Conservation (phyloP, 305 asterid species). For the Fraxinus paxiana region DNA sequence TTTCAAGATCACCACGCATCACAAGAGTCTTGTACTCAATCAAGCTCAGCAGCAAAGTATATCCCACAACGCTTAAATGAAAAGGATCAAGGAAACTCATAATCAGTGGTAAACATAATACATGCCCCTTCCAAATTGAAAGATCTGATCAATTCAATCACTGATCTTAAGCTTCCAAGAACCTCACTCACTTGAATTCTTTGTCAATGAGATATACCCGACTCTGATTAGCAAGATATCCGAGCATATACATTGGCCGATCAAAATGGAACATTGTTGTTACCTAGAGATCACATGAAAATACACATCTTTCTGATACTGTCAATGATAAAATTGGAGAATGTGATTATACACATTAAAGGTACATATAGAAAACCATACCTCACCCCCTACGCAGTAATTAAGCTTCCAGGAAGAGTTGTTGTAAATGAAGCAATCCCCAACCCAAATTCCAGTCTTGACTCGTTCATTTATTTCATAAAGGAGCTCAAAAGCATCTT, state of each 20-base stretch:
- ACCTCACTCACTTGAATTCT: constrained; percentile 86
- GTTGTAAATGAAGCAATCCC: constrained; percentile 95
- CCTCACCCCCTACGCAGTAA: constrained; percentile 99
- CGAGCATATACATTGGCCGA: constrained; percentile 96
- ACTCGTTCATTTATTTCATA: constrained; percentile 88
- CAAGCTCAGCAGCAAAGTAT: constrained; percentile 81
- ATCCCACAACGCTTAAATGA: constrained; percentile 72
- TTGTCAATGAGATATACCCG: constrained; percentile 86
- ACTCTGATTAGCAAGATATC: constrained; percentile 92
- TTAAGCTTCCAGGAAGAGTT: constrained; percentile 96
- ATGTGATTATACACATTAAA: not conserved
- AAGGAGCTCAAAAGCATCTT: constrained; percentile 92
- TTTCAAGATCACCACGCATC: constrained; percentile 94
- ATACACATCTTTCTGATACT: constrained; percentile 22
- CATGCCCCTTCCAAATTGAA: constrained; percentile 13
- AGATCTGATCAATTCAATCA: not conserved
- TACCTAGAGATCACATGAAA: constrained; percentile 47
- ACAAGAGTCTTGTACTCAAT: constrained; percentile 97
- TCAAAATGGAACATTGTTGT: constrained; percentile 97
- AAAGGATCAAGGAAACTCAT: constrained; percentile 19
- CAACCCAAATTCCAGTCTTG: constrained; percentile 96
- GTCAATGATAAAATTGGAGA: constrained; percentile 9
- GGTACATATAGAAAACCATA: constrained; percentile 30
- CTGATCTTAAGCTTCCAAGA: constrained; percentile 10
- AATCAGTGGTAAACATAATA: not conserved